Percentiles rank a stretch among this genome's conserved stretches.
These are phyloP conservation scores for Naegleria fowleri DNA, from an alignment of 208 protist species.

Conservation along the genomic window DNA sequence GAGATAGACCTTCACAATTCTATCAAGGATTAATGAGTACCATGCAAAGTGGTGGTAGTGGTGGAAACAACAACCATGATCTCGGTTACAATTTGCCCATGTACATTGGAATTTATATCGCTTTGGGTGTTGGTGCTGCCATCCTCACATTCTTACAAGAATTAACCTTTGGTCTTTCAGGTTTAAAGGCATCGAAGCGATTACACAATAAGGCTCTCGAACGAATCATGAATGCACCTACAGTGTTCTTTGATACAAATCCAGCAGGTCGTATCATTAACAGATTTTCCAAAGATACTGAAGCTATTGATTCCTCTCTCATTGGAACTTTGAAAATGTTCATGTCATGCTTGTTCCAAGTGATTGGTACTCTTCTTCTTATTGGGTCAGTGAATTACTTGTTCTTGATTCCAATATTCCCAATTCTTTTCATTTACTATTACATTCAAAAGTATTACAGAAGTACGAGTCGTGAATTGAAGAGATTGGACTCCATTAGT, in stretches of 20 bases:
- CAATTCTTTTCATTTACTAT: conserved; percentile 60
- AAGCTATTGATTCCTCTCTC: conserved; percentile 42
- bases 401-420: conserved; percentile 53
- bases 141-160: conserved; percentile 10
- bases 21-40: neutral
- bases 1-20: neutral
- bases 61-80: neutral
- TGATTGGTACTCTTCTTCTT: conserved; percentile 45
- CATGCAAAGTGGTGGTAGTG: neutral
- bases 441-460: conserved; percentile 60
- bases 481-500: conserved; percentile 63
- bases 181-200: conserved; percentile 41
- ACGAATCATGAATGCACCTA: conserved; percentile 30
- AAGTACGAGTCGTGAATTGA: conserved; percentile 62
- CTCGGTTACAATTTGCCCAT: neutral
- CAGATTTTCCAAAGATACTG: conserved; percentile 64
- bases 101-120: conserved; percentile 30
- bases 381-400: conserved; percentile 39
- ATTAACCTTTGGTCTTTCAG: conserved; percentile 12
- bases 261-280: conserved; percentile 60
- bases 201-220: conserved; percentile 50
- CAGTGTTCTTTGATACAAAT: conserved; percentile 49
- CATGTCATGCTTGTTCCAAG: neutral
- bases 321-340: conserved; percentile 4
- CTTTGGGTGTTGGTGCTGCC: neutral